Conservation (phyloP, 2,329 filamentous ascomycete genomes). For the Microdochium trichocladiopsis region DNA sequence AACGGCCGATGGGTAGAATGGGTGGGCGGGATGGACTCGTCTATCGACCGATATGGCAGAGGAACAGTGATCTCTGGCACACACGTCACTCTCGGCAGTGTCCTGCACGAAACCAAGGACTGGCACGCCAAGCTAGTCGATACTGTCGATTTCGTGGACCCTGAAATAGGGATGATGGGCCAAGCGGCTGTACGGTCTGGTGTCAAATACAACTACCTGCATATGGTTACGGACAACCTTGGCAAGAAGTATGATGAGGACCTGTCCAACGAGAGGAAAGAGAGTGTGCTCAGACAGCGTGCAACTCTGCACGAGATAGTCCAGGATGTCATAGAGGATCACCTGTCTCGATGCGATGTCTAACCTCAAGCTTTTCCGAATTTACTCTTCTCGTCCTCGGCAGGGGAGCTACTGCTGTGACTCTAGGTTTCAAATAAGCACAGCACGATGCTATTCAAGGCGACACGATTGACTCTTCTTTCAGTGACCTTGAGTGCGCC, state of each 20-base stretch:
- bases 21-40: conserved; percentile 1
- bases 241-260: conserved; percentile 7
- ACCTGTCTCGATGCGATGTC: conserved; percentile 1
- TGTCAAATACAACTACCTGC: conserved; percentile 5
- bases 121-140: conserved; percentile 5
- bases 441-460: too few relatives aligned
- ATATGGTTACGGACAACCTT: conserved; percentile 7
- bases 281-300: conserved; percentile 3
- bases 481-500: too few relatives aligned
- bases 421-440: too few relatives aligned
- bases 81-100: conserved; percentile 5
- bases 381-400: too few relatives aligned
- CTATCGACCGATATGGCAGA: conserved; percentile 1
- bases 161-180: conserved; percentile 8
- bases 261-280: conserved; percentile 7
- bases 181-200: conserved; percentile 5
- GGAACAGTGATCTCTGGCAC: conserved; percentile 1
- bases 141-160: conserved; percentile 6
- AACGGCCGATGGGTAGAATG: conserved; percentile 3
- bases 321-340: conserved; percentile 4
- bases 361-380: not conserved
- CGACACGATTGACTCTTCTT: too few relatives aligned
- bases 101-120: conserved; percentile 6
- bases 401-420: too few relatives aligned
- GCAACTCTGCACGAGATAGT: conserved; percentile 3